Conservation (phyloP, 805 yeast species). For the Ogataea nakhonphanomensis region DNA sequence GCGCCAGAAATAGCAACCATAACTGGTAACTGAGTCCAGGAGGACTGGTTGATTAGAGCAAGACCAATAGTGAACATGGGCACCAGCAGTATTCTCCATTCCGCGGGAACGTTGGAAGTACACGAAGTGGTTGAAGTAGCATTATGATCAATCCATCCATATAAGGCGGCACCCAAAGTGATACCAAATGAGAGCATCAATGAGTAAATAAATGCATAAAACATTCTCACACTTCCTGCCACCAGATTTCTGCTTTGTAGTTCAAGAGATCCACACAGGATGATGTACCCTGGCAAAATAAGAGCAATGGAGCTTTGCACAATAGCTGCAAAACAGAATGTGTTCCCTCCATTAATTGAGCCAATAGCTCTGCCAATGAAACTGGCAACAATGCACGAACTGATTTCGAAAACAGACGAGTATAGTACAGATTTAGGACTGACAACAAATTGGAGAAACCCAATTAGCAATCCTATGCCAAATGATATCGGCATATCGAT, state of each 20-base stretch:
- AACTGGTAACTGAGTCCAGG: constrained; percentile 74
- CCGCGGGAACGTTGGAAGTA: constrained; percentile 48
- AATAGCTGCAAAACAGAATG: constrained; percentile 82
- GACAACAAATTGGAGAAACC: constrained; percentile 73
- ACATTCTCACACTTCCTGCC: constrained; percentile 95
- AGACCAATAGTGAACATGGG: constrained; percentile 61
- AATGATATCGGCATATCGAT: constrained; percentile 79
- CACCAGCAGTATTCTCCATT: constrained; percentile 68
- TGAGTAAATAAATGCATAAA: constrained; percentile 91
- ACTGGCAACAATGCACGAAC: constrained; percentile 82
- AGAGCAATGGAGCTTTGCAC: constrained; percentile 89
- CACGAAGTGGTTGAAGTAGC: constrained; percentile 69
- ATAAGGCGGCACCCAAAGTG: constrained; percentile 87
- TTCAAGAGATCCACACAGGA: constrained; percentile 88
- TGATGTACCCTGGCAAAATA: constrained; percentile 91
- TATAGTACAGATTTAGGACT: constrained; percentile 81
- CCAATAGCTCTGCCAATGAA: constrained; percentile 89
- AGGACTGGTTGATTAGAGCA: constrained; percentile 83
- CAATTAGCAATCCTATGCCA: constrained; percentile 77
- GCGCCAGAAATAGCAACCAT: constrained; percentile 74
- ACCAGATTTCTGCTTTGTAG: constrained; percentile 85
- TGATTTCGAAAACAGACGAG: constrained; percentile 89
- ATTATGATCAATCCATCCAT: constrained; percentile 87
- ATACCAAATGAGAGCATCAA: constrained; percentile 90
- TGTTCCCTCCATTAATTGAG: constrained; percentile 59